Base-by-base conservation (phyloP, 441 rosid genomes). In the Geranium incanum region DNA sequence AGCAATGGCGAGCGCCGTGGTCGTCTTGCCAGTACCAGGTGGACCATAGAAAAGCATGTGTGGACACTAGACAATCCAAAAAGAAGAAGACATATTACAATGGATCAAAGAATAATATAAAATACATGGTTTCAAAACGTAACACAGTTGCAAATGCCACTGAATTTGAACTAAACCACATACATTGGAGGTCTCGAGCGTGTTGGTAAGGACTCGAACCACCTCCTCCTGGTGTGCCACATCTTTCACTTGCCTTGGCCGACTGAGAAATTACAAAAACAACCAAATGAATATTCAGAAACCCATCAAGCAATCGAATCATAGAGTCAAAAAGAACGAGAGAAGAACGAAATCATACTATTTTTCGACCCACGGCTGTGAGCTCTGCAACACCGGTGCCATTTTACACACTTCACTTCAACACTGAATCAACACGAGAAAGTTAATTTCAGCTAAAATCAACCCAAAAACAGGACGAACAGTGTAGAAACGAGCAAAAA, bases 21-120 rank as follows among this genome's bases (percentile, higher is more conserved):
- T 94, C 75, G 99, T 94, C 82, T 94, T 94, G 0, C 97, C 97
- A 0, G 97, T 94, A 16, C 99, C 97, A 12, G 97, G 97, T 0
- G 97, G 99, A 38, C 97, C 99, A 70, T 92, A 94, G 77, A 94
- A 90, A 73, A 92, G 93, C 99, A 94, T 90, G 74, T 94, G 97
- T 0, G 97, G 97, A 65, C 96, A 92, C 99, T 94, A 66, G 41
- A 78, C 45, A 64, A 67, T n/a, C 48, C 48, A n/a, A 28, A 48
- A 21, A n/a, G 67, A 5, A 48, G 21, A 55, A 55, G 16, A 55
- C 5, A 13, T 55, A 18, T 55, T 55, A 55, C 3, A n/a, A 18
- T 19, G 15, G 63, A 18, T 57, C 28, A 57, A 57, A 57, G 5
- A 59, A 13, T 6, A 9, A 41, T 0, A 21, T 57, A 28, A 70